phyloP scores from a whole-genome alignment of 2,329 filamentous ascomycete species.

The Aspergillus ochraceus region DNA sequence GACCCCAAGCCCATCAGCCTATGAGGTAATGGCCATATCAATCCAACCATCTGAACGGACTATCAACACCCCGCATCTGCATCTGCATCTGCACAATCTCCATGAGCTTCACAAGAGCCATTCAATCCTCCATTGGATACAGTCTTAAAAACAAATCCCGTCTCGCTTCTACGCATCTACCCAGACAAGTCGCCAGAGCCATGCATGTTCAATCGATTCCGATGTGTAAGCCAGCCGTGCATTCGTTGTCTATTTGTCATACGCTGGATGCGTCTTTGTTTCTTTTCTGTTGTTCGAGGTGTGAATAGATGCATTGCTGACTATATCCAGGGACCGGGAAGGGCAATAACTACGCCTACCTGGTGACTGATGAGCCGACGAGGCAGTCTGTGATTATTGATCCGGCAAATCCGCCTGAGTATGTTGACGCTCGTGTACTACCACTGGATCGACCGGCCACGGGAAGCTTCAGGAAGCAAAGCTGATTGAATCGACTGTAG shows the following conservation, averaged over 20 bases:
- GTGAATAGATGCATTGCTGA: not conserved
- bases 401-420: constrained; percentile 53
- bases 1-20: constrained; percentile 1
- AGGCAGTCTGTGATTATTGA: constrained; percentile 54
- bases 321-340: constrained; percentile 34
- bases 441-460: not conserved
- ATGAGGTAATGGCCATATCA: constrained; percentile 12
- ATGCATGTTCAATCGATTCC: constrained; percentile 57
- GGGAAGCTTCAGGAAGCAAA: not conserved
- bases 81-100: constrained; percentile 2
- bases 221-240: constrained; percentile 48
- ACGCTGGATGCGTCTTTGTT: not conserved
- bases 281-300: not conserved
- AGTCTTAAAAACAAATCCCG: constrained; percentile 8
- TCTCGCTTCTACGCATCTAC: not conserved
- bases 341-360: constrained; percentile 55
- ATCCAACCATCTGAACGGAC: not conserved
- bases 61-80: constrained; percentile 11
- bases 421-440: constrained; percentile 19
- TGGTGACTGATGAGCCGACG: constrained; percentile 51
- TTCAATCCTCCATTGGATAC: constrained; percentile 19
- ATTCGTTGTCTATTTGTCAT: not conserved
- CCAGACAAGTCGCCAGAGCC: constrained; percentile 17
- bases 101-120: constrained; percentile 32
- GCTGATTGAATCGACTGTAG: constrained; percentile 36